Percentiles rank a stretch among this genome's conserved stretches.
These are phyloP conservation scores for Ramalina intermedia DNA, from an alignment of 495 filamentous ascomycete species.

Conservation along the genomic window DNA sequence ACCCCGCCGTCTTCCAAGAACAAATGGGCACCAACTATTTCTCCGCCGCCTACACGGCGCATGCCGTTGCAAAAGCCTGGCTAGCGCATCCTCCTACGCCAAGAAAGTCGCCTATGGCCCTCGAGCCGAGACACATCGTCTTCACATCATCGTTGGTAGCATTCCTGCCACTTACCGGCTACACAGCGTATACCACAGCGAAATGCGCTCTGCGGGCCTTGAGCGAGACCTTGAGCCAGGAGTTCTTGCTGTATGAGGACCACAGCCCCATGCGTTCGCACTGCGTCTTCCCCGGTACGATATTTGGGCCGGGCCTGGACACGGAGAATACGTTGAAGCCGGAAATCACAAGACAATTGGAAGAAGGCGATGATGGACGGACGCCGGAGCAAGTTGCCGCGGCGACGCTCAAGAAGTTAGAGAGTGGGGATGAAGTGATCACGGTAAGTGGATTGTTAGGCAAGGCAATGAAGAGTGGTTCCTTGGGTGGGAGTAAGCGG, in stretches of 20 bases:
- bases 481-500: conserved; percentile 12
- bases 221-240: conserved; percentile 68
- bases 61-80: conserved; percentile 40
- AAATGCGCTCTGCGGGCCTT: conserved; percentile 79
- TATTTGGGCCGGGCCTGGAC: conserved; percentile 59
- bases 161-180: conserved; percentile 68
- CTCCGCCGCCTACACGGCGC: conserved; percentile 74
- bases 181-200: conserved; percentile 66
- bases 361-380: conserved; percentile 68
- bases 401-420: conserved; percentile 54
- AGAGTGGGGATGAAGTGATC: conserved; percentile 66
- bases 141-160: conserved; percentile 72
- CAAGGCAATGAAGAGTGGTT: conserved; percentile 8
- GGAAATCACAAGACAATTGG: conserved; percentile 61
- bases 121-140: conserved; percentile 47
- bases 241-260: conserved; percentile 65
- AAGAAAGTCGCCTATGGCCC: conserved; percentile 11
- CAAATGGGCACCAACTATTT: conserved; percentile 93
- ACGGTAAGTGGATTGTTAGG: conserved; percentile 53
- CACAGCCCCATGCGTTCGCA: conserved; percentile 56
- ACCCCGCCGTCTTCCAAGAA: conserved; percentile 44
- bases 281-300: conserved; percentile 73
- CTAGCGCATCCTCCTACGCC: conserved; percentile 25
- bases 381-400: conserved; percentile 62
- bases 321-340: conserved; percentile 73